These are phyloP conservation scores for Cryptosporidium parvum DNA, from an alignment of 169 alveolate species.

Conservation along the genomic window DNA sequence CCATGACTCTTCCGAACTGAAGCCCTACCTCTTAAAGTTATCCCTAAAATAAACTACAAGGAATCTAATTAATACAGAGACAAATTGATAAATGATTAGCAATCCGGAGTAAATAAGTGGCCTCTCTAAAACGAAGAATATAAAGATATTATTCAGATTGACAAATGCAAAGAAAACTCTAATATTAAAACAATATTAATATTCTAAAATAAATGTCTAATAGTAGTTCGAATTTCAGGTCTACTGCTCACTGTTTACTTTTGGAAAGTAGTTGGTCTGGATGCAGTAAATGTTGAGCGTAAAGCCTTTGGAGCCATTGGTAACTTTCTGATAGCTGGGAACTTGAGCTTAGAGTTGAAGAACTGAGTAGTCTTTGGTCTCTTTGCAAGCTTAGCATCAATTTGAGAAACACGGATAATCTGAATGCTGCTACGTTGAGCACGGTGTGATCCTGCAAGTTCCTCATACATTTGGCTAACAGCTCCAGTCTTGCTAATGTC, in stretches of 20 bases:
- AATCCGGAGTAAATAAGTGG: too few species aligned
- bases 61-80: too few species aligned
- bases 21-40: not conserved
- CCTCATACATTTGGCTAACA: slow-evolving; percentile 95
- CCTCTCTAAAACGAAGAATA: too few species aligned
- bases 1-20: not conserved
- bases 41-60: too few species aligned
- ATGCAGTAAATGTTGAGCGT: slow-evolving; percentile 87
- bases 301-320: slow-evolving; percentile 88
- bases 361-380: slow-evolving; percentile 89
- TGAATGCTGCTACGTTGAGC: slow-evolving; percentile 95
- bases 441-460: slow-evolving; percentile 98
- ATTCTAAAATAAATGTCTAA: slow-evolving; percentile 19
- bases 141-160: not conserved
- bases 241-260: slow-evolving; percentile 58
- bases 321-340: slow-evolving; percentile 89
- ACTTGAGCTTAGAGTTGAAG: slow-evolving; percentile 88
- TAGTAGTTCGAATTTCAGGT: not conserved
- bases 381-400: slow-evolving; percentile 85
- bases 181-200: slow-evolving; percentile 30
- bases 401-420: slow-evolving; percentile 90
- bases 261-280: slow-evolving; percentile 86
- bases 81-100: too few species aligned
- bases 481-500: slow-evolving; percentile 96
- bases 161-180: not conserved